Conservation (phyloP, 2,329 filamentous ascomycete species). For the Didymella arachidicola region DNA sequence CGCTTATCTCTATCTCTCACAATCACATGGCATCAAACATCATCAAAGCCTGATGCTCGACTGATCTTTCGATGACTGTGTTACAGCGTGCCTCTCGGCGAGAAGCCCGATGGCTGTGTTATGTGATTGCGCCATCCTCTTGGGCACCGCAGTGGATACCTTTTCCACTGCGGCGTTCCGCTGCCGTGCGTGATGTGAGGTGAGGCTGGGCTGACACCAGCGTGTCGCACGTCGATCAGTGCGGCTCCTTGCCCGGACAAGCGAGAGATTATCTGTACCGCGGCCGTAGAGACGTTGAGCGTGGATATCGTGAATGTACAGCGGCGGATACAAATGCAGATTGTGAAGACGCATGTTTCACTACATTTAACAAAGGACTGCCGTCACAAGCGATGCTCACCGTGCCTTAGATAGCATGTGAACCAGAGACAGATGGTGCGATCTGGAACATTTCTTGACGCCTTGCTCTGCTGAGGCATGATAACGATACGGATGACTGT, state of each 20-base stretch:
- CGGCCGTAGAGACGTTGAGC: conserved; percentile 16
- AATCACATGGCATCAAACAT: conserved; percentile 16
- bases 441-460: conserved; percentile 2
- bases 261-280: conserved; percentile 17
- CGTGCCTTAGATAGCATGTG: background rate
- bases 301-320: background rate
- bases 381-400: background rate
- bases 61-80: conserved; percentile 11
- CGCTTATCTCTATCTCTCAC: conserved; percentile 16
- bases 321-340: background rate
- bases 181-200: conserved; percentile 19
- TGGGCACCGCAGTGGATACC: conserved; percentile 11
- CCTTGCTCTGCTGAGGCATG: conserved; percentile 2
- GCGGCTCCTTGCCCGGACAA: conserved; percentile 11
- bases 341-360: conserved; percentile 5
- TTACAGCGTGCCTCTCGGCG: conserved; percentile 13
- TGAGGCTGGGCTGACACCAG: conserved; percentile 20
- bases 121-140: conserved; percentile 14
- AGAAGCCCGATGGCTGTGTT: conserved; percentile 7
- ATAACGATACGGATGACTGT: conserved; percentile 7
- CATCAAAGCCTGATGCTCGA: conserved; percentile 14
- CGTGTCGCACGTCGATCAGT: conserved; percentile 20
- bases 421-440: conserved; percentile 2
- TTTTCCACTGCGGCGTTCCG: conserved; percentile 17
- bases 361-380: background rate